Base-by-base conservation (phyloP, 2,329 filamentous ascomycete genomes). In the Penicillium sp. region DNA sequence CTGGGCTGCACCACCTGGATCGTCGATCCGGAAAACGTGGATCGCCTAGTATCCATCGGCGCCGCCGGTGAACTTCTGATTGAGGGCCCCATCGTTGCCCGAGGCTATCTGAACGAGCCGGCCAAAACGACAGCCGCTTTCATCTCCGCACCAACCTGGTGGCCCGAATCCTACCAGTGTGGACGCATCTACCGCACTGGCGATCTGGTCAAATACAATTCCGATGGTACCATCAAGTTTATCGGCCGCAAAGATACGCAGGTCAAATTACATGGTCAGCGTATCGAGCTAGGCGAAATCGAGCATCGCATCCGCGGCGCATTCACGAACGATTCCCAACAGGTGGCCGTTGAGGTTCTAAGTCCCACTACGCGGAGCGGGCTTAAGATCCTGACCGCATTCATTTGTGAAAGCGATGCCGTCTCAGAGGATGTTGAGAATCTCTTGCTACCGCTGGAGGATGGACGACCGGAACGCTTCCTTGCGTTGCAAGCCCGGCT, bases 291-390 rank as follows among this genome's bases (percentile, higher is more conserved):
- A 12, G 39, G 25, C 7, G 52, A 54, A 29, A 38, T 54, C 13
- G 52, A 54, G 31, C 38, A 53, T 12, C 35, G 42, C 34, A 37
- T n/a, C 34, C 32, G 27, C 51, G 15, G 42, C 18, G 25, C 35
- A 13, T 46, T 23, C 16, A 32, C 46, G 16, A 21, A 38, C 21
- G 10, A 42, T 23, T 48, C 46, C 13, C 32, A 48, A 23, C 46
- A 48, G 34, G 46, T 48, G 32, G 46, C 46, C 15, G 46, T 48
- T 27, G 46, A 48, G 27, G 46, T 48, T 48, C 46, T 48, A 13
- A 23, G 34, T 48, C 46, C 46, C 25, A 21, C 25, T 34, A 9
- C 32, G 32, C 16, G 27, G 46, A 48, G 38, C 32, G 38, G 46
- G 16, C 32, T 48, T 12, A 48, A 48, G 32, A 48, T 48, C 29